Evolutionary conservation across 78 protist genomes (phyloP), one percentile per base, ranked within the genome.

Genomic region (Ministeria vibrans): DNA sequence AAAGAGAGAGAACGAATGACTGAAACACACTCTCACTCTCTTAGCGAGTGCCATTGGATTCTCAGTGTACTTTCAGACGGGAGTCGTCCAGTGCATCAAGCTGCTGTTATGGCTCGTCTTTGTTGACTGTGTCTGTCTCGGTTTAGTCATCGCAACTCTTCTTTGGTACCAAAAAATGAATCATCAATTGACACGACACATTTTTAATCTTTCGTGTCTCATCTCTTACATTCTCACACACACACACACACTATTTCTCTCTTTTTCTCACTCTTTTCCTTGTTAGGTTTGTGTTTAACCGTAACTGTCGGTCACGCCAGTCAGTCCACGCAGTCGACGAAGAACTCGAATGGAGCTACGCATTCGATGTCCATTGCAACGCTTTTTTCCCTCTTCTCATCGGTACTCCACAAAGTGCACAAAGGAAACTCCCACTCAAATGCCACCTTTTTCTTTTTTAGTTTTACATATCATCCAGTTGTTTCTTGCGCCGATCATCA

Each of bases 291-390:
- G n/a, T n/a, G n/a, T n/a, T n/a, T n/a, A n/a, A n/a, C n/a, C n/a
- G n/a, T n/a, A n/a, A n/a, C n/a, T n/a, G n/a, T n/a, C n/a, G n/a
- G n/a, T n/a, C n/a, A n/a, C n/a, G n/a, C 13, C 69, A 80, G 13
- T 78, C 79, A 25, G 72, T 77, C 53, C 95, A 92, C 49, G 49
- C 83, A 43, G 95, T 86, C 42, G 87, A 82, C 36, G 88, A 85
- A 77, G 80, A 27, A 23, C 96, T 97, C 34, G 99, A 97, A 72
- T 94, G 96, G 94, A 55, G 75, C 15, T 95, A 95, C 49, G 86
- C 95, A 7, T 95, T 95, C 44, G 99, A 97, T 69, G 83, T 97
- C 38, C 99, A 97, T 75, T 97, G 99, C 88, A 97, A 97, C 82
- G 51, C 93, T 44, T 94, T 87, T 78, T 88, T 95, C 79, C 91